A percentile compares a stretch with the other conserved stretches of the same genome.
Conservation (phyloP, 2,329 filamentous ascomycete species). For the Corniculantispora saksenae region DNA sequence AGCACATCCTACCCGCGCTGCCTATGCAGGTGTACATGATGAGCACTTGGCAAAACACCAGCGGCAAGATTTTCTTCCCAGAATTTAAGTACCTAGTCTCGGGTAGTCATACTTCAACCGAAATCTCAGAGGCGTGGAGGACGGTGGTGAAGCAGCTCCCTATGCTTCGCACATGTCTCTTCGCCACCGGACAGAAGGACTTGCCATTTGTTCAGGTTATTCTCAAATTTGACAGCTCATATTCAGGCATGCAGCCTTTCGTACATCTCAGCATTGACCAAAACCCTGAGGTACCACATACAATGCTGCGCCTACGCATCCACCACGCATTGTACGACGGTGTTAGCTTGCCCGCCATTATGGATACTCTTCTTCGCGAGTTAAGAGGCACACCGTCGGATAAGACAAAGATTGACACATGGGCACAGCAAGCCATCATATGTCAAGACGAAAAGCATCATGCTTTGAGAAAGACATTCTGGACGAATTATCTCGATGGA, state of each 20-base stretch:
- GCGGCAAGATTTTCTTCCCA: conserved; percentile 70
- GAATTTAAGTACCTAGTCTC: conserved; percentile 64
- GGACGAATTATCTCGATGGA: conserved; percentile 41
- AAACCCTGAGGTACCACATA: conserved; percentile 16
- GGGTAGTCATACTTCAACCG: conserved; percentile 36
- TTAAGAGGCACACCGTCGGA: conserved; percentile 10
- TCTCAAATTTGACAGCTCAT: conserved; percentile 30
- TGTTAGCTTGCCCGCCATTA: conserved; percentile 68
- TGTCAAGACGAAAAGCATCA: conserved; percentile 23
- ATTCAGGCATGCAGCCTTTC: conserved; percentile 25
- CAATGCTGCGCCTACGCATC: conserved; percentile 57
- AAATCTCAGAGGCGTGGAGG: conserved; percentile 62
- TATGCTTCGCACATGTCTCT: conserved; percentile 70
- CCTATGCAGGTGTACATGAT: conserved; percentile 83
- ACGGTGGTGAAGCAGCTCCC: conserved; percentile 55
- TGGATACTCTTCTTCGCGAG: conserved; percentile 43
- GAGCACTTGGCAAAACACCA: conserved; percentile 69
- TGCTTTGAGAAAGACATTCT: conserved; percentile 36
- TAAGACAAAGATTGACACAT: not conserved
- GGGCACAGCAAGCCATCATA: conserved; percentile 43
- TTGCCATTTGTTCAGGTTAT: conserved; percentile 66
- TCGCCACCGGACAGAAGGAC: conserved; percentile 47
- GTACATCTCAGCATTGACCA: conserved; percentile 23
- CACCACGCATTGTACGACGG: conserved; percentile 91
- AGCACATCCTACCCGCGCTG: conserved; percentile 66